Percentiles rank a stretch among this genome's conserved stretches.
Evolutionary conservation across 2,329 filamentous ascomycete genomes (phyloP).

Genomic region (Aspergillus sp.): DNA sequence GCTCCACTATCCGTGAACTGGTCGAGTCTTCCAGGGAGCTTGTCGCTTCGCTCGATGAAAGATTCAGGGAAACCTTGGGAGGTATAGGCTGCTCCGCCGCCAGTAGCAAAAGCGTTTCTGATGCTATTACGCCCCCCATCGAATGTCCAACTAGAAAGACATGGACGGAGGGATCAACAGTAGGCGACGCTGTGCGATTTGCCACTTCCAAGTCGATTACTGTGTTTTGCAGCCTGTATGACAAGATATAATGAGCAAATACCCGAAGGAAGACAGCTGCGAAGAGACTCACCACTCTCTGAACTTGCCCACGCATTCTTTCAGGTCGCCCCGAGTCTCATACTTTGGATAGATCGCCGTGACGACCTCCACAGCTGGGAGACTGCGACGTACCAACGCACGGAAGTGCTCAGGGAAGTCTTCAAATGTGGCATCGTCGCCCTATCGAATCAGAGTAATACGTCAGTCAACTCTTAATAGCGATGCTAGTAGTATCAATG

Average conservation of each 20-base stretch:
- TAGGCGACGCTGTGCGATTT: conserved; percentile 70
- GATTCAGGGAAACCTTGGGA: conserved; percentile 20
- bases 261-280: background rate
- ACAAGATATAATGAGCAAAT: too few relatives aligned
- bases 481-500: too few relatives aligned
- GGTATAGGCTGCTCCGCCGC: conserved; percentile 54
- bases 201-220: conserved; percentile 91
- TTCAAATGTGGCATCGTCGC: conserved; percentile 42
- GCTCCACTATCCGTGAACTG: conserved; percentile 17
- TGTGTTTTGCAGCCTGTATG: conserved; percentile 67
- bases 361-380: conserved; percentile 35
- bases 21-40: conserved; percentile 1
- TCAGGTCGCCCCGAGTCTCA: conserved; percentile 42
- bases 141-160: conserved; percentile 79
- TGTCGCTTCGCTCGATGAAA: conserved; percentile 7
- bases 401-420: conserved; percentile 39
- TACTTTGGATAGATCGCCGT: conserved; percentile 42
- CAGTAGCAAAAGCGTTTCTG: conserved; percentile 73
- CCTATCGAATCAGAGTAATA: conserved; percentile 23
- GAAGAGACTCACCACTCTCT: conserved; percentile 38
- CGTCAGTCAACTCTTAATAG: conserved; percentile 1
- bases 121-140: conserved; percentile 90
- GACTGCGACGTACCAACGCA: conserved; percentile 33
- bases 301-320: conserved; percentile 38
- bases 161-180: conserved; percentile 74